Evolutionary conservation across 2,329 filamentous ascomycete species (phyloP).

Genomic region (Alternaria burnsii): DNA sequence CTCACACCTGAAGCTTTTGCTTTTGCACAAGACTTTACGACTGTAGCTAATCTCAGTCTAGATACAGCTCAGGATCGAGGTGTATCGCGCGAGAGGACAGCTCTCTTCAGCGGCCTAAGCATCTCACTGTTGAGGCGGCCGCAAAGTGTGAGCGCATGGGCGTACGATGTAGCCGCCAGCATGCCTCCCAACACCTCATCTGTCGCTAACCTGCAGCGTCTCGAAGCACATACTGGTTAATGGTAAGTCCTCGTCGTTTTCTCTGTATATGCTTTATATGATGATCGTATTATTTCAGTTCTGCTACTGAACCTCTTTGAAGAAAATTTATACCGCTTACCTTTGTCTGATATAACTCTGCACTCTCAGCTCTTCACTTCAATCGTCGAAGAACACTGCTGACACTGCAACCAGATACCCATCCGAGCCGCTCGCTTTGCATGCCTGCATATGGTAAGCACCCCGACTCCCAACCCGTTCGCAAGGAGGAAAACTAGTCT

Average conservation of each 20-base stretch:
- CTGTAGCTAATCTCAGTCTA: constrained; percentile 31
- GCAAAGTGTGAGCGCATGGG: not conserved
- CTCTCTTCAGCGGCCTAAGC: not conserved
- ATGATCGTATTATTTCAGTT: constrained; percentile 63
- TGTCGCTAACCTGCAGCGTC: not conserved
- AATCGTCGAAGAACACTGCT: constrained; percentile 19
- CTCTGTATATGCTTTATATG: constrained; percentile 31
- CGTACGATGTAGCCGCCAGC: not conserved
- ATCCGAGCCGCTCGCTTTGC: not conserved
- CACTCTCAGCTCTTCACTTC: constrained; percentile 2
- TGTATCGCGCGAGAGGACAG: not conserved
- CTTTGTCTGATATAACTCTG: constrained; percentile 58
- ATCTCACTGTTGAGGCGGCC: not conserved
- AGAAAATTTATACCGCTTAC: constrained; percentile 67
- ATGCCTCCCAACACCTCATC: not conserved
- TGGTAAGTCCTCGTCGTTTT: constrained; percentile 25
- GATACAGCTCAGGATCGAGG: not conserved
- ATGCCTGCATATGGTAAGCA: constrained; percentile 32
- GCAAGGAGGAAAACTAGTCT: constrained; percentile 68
- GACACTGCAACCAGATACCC: constrained; percentile 19
- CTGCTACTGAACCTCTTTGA: constrained; percentile 69
- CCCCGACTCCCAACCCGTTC: constrained; percentile 20
- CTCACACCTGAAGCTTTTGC: constrained; percentile 17
- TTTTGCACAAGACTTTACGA: constrained; percentile 18
- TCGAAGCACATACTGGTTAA: not conserved